These are phyloP conservation scores for Aspergillus fumigatus DNA, from an alignment of 2,329 filamentous ascomycete genomes.

Conservation along the genomic window DNA sequence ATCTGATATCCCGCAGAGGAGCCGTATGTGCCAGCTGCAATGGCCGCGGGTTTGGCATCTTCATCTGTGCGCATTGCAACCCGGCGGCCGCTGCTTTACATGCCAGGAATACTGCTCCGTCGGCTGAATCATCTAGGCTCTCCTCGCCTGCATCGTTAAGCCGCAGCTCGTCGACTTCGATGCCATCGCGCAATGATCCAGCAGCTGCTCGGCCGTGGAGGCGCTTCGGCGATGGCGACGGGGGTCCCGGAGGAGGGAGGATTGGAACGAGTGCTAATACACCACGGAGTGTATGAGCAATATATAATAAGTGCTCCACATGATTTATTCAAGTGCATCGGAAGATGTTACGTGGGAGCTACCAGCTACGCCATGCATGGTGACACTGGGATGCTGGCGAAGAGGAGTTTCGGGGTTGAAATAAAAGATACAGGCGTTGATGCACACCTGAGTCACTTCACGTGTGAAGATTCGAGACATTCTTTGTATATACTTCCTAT, in stretches of 20 bases:
- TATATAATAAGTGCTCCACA: not conserved
- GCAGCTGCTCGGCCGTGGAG: constrained; percentile 9
- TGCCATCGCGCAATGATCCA: constrained; percentile 17
- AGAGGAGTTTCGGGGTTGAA: not conserved
- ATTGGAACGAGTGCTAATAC: constrained; percentile 18
- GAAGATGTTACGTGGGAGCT: not conserved
- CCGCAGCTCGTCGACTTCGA: constrained; percentile 24
- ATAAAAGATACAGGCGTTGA: not conserved
- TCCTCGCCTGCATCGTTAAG: constrained; percentile 23
- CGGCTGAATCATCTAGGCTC: constrained; percentile 12
- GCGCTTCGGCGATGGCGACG: constrained; percentile 11
- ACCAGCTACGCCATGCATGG: not conserved
- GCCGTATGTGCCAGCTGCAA: constrained; percentile 24
- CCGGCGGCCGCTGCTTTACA: constrained; percentile 17
- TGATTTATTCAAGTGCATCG: not conserved
- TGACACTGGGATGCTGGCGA: not conserved
- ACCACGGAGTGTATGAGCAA: constrained; percentile 13
- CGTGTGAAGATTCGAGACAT: too few relatives aligned
- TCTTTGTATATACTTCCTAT: too few relatives aligned
- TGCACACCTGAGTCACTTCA: too few relatives aligned
- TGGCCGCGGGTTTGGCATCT: constrained; percentile 30
- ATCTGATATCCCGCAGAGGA: constrained; percentile 13
- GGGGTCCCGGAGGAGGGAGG: constrained; percentile 15
- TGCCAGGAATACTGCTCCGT: constrained; percentile 1
- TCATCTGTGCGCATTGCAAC: constrained; percentile 28